phyloP scores from a whole-genome alignment of 2,329 filamentous ascomycete genomes.

The Calonectria pseudoreteaudii region DNA sequence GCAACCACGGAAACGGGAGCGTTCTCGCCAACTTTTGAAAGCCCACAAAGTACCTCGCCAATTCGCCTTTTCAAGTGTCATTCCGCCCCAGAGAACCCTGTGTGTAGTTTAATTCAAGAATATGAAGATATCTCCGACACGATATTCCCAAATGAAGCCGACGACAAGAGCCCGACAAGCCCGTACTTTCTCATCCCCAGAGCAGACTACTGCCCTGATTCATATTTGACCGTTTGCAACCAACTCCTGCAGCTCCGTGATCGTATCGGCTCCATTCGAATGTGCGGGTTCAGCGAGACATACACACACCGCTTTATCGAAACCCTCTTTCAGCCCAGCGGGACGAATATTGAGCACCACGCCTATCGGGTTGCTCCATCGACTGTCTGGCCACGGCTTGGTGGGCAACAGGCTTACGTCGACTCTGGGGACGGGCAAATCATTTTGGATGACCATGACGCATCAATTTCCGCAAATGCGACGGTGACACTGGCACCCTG shows the following conservation, averaged over 20 bases:
- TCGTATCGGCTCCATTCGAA: conserved; percentile 47
- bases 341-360: conserved; percentile 13
- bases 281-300: conserved; percentile 51
- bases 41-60: conserved; percentile 4
- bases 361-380: conserved; percentile 48
- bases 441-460: conserved; percentile 38
- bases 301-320: conserved; percentile 46
- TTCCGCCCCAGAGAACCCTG: not conserved
- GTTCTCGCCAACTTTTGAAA: not conserved
- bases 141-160: not conserved
- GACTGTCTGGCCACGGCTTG: conserved; percentile 45
- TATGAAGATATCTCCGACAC: not conserved
- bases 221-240: conserved; percentile 47
- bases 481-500: conserved; percentile 4
- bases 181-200: conserved; percentile 9
- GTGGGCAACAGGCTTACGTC: conserved; percentile 43
- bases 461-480: not conserved
- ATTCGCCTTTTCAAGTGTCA: not conserved
- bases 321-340: conserved; percentile 39
- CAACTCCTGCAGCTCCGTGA: conserved; percentile 45
- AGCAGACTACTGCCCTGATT: conserved; percentile 47
- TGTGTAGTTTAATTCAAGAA: not conserved
- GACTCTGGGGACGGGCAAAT: conserved; percentile 39
- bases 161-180: not conserved
- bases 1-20: not conserved